phyloP scores from a whole-genome alignment of 768 basidiomycete species.

The Trametes maxima region DNA sequence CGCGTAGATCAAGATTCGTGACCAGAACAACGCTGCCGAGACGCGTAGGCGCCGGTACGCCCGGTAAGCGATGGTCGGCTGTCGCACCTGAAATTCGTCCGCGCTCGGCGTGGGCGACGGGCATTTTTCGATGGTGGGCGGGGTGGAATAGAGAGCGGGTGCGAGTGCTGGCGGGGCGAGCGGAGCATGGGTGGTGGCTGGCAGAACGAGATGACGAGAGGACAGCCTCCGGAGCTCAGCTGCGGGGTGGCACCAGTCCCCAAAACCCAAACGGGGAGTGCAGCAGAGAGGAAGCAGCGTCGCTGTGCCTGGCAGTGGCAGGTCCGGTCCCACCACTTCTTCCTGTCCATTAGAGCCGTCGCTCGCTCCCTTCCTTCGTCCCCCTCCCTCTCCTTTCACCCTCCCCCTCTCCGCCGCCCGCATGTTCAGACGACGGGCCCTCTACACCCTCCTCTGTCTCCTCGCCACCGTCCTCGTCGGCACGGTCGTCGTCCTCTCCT shows the following conservation, averaged over 20 bases:
- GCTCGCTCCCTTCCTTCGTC: slow-evolving; percentile 16
- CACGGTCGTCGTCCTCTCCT: slow-evolving; percentile 89
- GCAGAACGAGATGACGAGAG: background rate
- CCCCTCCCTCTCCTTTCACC: slow-evolving; percentile 25
- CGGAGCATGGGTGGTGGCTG: background rate
- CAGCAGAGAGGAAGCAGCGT: background rate
- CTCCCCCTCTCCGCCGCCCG: slow-evolving; percentile 23
- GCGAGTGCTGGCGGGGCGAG: background rate
- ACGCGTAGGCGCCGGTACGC: slow-evolving; percentile 2
- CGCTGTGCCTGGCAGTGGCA: slow-evolving; percentile 18
- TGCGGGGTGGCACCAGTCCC: background rate
- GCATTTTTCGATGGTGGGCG: background rate
- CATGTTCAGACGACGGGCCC: slow-evolving; percentile 48
- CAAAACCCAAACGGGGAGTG: background rate
- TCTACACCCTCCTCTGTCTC: slow-evolving; percentile 51
- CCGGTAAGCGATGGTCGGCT: slow-evolving; percentile 11
- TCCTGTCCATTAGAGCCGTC: slow-evolving; percentile 4
- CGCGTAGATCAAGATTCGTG: background rate
- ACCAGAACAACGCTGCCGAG: slow-evolving; percentile 1
- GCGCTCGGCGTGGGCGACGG: background rate
- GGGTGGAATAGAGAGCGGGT: background rate
- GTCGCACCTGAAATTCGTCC: slow-evolving; percentile 4
- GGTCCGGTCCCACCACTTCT: slow-evolving; percentile 14
- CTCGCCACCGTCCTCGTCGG: slow-evolving; percentile 82
- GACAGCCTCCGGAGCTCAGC: slow-evolving; percentile 1